Conservation (phyloP, 164 flowering plant species). For the Tinospora cordifolia region DNA sequence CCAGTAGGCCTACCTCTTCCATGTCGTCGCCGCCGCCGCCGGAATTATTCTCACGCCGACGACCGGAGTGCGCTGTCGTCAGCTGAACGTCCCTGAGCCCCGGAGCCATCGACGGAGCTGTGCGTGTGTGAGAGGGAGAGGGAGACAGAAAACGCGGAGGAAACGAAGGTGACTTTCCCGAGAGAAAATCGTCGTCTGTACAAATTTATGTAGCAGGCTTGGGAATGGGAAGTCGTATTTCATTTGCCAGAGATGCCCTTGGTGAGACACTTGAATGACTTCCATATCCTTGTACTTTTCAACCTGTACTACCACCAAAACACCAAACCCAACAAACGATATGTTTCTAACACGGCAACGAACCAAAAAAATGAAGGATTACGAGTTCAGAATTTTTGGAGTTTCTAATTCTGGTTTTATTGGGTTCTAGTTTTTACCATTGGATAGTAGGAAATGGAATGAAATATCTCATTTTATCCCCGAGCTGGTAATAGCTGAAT, state of each 20-base stretch:
- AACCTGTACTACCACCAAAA: too few species aligned
- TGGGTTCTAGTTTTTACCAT: too few species aligned
- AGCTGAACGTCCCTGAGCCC: neutral
- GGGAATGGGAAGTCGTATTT: neutral
- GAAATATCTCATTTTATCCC: too few species aligned
- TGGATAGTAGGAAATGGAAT: too few species aligned
- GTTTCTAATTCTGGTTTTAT: too few species aligned
- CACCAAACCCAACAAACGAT: too few species aligned
- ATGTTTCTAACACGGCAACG: too few species aligned
- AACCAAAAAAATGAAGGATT: too few species aligned
- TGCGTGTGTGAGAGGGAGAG: too few species aligned
- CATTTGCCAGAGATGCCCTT: neutral
- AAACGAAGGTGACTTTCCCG: neutral
- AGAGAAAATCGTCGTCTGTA: neutral
- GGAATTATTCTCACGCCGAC: neutral
- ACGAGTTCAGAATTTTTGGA: too few species aligned
- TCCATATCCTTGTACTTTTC: neutral
- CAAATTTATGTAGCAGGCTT: neutral
- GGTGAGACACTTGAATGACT: neutral
- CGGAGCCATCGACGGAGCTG: neutral
- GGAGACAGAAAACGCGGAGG: neutral
- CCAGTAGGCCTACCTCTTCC: slow-evolving; percentile 74
- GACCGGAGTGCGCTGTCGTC: neutral
- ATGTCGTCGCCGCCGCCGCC: slow-evolving; percentile 24
- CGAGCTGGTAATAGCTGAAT: too few species aligned